These are phyloP conservation scores for Colletotrichum sp. DNA, from an alignment of 2,329 filamentous ascomycete species.

Conservation along the genomic window DNA sequence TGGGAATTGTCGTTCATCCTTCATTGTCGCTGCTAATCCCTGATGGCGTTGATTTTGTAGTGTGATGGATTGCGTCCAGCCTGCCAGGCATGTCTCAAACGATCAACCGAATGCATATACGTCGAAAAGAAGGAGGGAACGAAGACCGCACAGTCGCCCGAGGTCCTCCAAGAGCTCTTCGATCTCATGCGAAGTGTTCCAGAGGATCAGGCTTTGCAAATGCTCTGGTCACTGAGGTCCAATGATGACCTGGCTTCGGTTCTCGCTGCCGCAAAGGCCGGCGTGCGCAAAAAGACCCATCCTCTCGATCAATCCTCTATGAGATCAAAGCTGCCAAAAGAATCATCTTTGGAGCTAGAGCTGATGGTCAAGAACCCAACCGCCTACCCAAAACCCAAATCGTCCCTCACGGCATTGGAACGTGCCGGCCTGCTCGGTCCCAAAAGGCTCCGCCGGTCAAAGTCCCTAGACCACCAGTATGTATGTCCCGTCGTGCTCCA, in stretches of 20 bases:
- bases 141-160: neutral
- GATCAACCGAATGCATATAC: constrained; percentile 21
- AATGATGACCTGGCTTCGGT: constrained; percentile 24
- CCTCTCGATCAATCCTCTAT: neutral
- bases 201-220: constrained; percentile 17
- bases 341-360: constrained; percentile 23
- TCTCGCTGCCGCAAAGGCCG: constrained; percentile 24
- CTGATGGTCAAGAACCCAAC: constrained; percentile 28
- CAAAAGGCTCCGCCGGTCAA: neutral
- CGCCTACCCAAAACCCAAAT: constrained; percentile 19
- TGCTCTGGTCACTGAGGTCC: constrained; percentile 25
- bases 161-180: constrained; percentile 24
- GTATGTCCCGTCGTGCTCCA: neutral
- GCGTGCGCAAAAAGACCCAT: neutral
- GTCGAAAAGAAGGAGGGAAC: constrained; percentile 13
- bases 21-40: neutral
- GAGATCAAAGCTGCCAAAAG: neutral
- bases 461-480: constrained; percentile 10
- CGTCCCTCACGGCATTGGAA: neutral
- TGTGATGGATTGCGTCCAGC: constrained; percentile 25
- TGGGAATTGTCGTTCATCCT: neutral
- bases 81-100: constrained; percentile 24
- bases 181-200: constrained; percentile 27
- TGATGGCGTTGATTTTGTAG: neutral
- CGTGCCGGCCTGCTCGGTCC: neutral